A percentile compares a stretch with the other conserved stretches of the same genome.
Evolutionary conservation across 495 filamentous ascomycete species (phyloP).

Genomic region (Sordaria brevicollis): DNA sequence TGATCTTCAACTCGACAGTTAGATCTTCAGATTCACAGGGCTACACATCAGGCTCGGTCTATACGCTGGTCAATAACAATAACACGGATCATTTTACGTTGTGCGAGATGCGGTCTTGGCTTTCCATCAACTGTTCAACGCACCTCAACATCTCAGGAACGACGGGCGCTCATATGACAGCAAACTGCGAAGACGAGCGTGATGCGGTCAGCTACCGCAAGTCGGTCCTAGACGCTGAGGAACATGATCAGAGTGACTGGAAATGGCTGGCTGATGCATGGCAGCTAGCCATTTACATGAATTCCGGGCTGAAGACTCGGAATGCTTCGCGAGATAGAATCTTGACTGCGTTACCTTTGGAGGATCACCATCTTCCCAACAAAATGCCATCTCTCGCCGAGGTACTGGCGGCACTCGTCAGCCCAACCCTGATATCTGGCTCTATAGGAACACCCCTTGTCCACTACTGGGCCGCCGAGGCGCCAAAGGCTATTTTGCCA

Average conservation of each 20-base stretch:
- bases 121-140: slow-evolving; percentile 52
- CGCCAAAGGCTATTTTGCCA: slow-evolving; percentile 1
- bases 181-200: slow-evolving; percentile 45
- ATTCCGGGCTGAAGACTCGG: slow-evolving; percentile 47
- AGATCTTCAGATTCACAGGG: neutral
- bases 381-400: slow-evolving; percentile 53
- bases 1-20: slow-evolving; percentile 44
- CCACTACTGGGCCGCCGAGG: slow-evolving; percentile 36
- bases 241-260: slow-evolving; percentile 39
- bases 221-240: slow-evolving; percentile 24
- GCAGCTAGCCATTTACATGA: slow-evolving; percentile 46
- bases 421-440: slow-evolving; percentile 50
- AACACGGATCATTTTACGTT: slow-evolving; percentile 41
- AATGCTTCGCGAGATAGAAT: slow-evolving; percentile 53
- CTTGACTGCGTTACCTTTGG: slow-evolving; percentile 42
- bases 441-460: slow-evolving; percentile 42
- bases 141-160: slow-evolving; percentile 46
- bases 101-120: slow-evolving; percentile 49
- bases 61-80: slow-evolving; percentile 49
- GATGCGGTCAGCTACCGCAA: slow-evolving; percentile 43
- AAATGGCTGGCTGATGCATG: slow-evolving; percentile 47
- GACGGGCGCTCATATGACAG: slow-evolving; percentile 41
- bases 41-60: slow-evolving; percentile 40
- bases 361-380: slow-evolving; percentile 13
- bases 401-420: slow-evolving; percentile 54